phyloP scores from a whole-genome alignment of 371 early-diverging fungal genomes.

The Mucor plumbeus region DNA sequence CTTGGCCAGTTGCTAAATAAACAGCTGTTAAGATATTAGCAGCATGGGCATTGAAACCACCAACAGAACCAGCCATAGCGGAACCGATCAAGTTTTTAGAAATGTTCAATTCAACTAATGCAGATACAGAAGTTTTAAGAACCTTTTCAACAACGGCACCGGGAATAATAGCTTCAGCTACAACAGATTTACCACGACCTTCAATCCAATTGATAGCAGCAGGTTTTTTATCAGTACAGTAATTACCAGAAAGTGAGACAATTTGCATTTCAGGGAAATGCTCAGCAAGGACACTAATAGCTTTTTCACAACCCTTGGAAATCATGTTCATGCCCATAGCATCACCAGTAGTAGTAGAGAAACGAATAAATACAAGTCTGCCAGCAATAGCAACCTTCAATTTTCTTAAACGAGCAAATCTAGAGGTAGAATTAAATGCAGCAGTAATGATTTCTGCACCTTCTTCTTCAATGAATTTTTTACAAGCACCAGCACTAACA shows the following conservation, averaged over 20 bases:
- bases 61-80: conserved; percentile 94
- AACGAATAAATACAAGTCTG: conserved; percentile 80
- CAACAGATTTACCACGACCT: conserved; percentile 95
- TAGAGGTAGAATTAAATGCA: conserved; percentile 87
- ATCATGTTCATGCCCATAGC: conserved; percentile 99
- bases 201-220: conserved; percentile 97
- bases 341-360: conserved; percentile 92
- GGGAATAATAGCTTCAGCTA: conserved; percentile 86
- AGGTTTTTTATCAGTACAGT: conserved; percentile 98
- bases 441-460: conserved; percentile 71
- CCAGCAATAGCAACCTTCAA: conserved; percentile 91
- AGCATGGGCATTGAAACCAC: conserved; percentile 97
- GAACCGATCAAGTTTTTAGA: conserved; percentile 93
- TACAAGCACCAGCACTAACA: conserved; percentile 70
- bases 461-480: conserved; percentile 76
- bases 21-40: conserved; percentile 95
- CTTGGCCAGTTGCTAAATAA: conserved; percentile 95
- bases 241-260: conserved; percentile 89
- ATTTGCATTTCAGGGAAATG: conserved; percentile 78
- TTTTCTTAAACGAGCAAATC: conserved; percentile 84
- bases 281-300: conserved; percentile 65
- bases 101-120: conserved; percentile 80
- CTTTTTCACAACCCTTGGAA: conserved; percentile 91
- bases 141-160: conserved; percentile 80
- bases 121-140: conserved; percentile 84